phyloP scores from a whole-genome alignment of 169 alveolate genomes.

The Plasmodium chabaudi region DNA sequence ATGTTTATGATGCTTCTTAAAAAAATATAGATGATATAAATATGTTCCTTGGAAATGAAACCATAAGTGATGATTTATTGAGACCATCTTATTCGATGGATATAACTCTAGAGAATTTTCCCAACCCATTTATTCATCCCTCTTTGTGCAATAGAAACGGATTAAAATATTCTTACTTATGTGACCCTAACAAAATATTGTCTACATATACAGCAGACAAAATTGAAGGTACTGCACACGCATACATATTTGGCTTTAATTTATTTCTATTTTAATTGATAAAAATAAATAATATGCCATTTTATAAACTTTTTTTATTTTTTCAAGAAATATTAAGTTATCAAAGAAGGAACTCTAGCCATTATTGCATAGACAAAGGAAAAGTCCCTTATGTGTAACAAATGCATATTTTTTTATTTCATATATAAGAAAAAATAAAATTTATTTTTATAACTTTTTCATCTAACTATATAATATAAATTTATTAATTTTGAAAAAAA shows the following conservation, averaged over 20 bases:
- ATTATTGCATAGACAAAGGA: conserved; percentile 45
- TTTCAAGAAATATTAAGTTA: conserved; percentile 50
- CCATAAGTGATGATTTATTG: conserved; percentile 21
- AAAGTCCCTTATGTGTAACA: conserved; percentile 66
- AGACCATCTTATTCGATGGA: conserved; percentile 38
- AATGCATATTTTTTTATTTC: not conserved
- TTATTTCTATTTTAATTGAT: not conserved
- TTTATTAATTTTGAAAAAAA: not conserved
- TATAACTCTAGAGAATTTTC: conserved; percentile 84
- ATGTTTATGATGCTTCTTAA: not conserved
- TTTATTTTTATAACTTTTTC: not conserved
- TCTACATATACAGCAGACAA: conserved; percentile 56
- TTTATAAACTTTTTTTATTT: not conserved
- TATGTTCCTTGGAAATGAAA: conserved; percentile 30
- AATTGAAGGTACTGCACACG: conserved; percentile 27
- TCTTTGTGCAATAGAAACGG: conserved; percentile 82
- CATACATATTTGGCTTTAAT: not conserved
- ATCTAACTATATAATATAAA: not conserved
- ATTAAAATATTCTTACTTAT: conserved; percentile 80
- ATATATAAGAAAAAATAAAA: not conserved
- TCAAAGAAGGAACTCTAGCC: conserved; percentile 56
- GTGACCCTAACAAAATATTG: conserved; percentile 84
- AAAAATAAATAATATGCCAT: not conserved
- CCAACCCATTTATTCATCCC: conserved; percentile 84
- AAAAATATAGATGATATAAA: conserved; percentile 20